A percentile compares a stretch with the other conserved stretches of the same genome.
Conservation (phyloP, 192 early-diverging fungal genomes). For the Dissophora globulifera region DNA sequence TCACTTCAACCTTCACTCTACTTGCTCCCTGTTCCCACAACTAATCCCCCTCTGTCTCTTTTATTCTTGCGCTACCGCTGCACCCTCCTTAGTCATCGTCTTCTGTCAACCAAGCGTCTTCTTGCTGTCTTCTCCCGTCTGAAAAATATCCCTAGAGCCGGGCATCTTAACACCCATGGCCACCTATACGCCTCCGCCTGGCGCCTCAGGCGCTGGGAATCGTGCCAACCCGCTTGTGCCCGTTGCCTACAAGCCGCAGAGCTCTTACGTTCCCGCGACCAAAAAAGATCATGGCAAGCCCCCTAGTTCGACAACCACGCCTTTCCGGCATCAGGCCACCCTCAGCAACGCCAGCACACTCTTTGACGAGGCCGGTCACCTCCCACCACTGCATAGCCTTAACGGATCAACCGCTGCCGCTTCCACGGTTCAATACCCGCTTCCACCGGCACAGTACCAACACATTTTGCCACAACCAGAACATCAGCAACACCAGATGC, state of each 20-base stretch:
- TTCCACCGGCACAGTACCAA: slow-evolving; percentile 9
- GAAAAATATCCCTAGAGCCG: neutral
- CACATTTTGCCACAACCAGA: too few relatives aligned
- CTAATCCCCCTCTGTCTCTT: neutral
- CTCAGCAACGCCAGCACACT: slow-evolving; percentile 6
- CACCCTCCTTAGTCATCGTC: too few relatives aligned
- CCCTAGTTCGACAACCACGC: slow-evolving; percentile 10
- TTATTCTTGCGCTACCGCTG: too few relatives aligned
- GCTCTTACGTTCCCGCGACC: slow-evolving; percentile 26
- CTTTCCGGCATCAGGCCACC: slow-evolving; percentile 8
- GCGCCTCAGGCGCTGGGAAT: slow-evolving; percentile 3
- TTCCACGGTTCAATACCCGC: slow-evolving; percentile 22
- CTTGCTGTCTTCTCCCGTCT: too few relatives aligned
- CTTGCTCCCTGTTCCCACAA: neutral
- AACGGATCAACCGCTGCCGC: slow-evolving; percentile 25
- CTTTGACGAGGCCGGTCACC: slow-evolving; percentile 1
- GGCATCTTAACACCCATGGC: slow-evolving; percentile 16
- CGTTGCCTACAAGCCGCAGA: slow-evolving; percentile 37
- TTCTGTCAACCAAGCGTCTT: too few relatives aligned
- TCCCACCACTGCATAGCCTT: too few relatives aligned
- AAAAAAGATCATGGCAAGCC: slow-evolving; percentile 18
- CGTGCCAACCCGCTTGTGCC: slow-evolving; percentile 35
- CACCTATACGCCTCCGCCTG: slow-evolving; percentile 25
- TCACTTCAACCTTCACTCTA: too few relatives aligned
- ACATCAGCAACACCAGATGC: slow-evolving; percentile 18